These are phyloP conservation scores for Paracoccidioides lutzii DNA, from an alignment of 2,329 filamentous ascomycete genomes.

Conservation along the genomic window DNA sequence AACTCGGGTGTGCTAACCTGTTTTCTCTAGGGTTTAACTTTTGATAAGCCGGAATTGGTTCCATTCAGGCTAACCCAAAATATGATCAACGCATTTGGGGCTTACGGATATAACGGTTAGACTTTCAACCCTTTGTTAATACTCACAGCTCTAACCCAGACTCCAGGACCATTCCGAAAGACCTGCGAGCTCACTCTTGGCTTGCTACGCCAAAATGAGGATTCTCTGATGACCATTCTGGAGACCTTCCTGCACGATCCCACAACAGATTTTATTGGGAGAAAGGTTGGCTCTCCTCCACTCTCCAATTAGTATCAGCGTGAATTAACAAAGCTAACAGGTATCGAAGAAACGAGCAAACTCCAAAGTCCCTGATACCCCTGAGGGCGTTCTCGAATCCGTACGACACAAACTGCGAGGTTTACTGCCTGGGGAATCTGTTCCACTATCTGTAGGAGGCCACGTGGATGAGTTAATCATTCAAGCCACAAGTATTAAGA, in stretches of 20 bases:
- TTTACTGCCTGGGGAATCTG: slow-evolving; percentile 70
- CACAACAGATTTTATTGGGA: slow-evolving; percentile 80
- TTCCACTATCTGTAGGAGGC: slow-evolving; percentile 86
- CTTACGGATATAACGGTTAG: slow-evolving; percentile 71
- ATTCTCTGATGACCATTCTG: slow-evolving; percentile 92
- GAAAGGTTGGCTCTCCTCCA: slow-evolving; percentile 36
- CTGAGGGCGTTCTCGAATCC: slow-evolving; percentile 72
- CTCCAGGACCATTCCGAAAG: slow-evolving; percentile 62
- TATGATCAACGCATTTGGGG: slow-evolving; percentile 94
- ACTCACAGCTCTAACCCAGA: neutral
- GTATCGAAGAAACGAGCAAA: slow-evolving; percentile 38
- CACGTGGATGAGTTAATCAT: slow-evolving; percentile 93
- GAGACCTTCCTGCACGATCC: slow-evolving; percentile 97
- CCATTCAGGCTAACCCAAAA: slow-evolving; percentile 97
- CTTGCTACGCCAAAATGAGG: slow-evolving; percentile 78
- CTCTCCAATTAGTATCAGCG: neutral
- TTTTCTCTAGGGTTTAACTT: slow-evolving; percentile 55
- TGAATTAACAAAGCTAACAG: neutral
- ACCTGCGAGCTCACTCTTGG: slow-evolving; percentile 79
- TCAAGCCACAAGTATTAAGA: slow-evolving; percentile 66
- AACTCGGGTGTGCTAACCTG: slow-evolving; percentile 2
- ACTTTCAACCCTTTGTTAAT: neutral
- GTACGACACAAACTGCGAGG: slow-evolving; percentile 80
- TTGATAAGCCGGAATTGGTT: slow-evolving; percentile 85
- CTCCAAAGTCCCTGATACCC: slow-evolving; percentile 48